phyloP scores from a whole-genome alignment of 129 eudicot genomes.

The Cynara cardunculus region DNA sequence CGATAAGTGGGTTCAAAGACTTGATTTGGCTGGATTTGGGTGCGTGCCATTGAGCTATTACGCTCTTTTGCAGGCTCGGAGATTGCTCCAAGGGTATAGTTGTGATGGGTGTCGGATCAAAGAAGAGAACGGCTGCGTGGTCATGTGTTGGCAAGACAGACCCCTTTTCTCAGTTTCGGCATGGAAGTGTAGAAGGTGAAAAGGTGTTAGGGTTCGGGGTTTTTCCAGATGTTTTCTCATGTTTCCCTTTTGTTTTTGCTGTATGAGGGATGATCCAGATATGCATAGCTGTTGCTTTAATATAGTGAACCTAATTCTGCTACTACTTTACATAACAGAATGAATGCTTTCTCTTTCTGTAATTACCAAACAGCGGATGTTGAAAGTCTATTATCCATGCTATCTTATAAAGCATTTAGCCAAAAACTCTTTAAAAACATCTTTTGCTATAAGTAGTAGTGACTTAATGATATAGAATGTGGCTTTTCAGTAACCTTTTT shows the following conservation, averaged over 20 bases:
- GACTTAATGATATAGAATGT: too few species aligned
- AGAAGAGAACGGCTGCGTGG: slow-evolving; percentile 88
- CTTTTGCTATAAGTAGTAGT: too few species aligned
- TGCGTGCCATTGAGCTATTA: slow-evolving; percentile 78
- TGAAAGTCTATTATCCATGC: neutral
- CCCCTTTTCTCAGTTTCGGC: slow-evolving; percentile 83
- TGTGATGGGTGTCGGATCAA: slow-evolving; percentile 89
- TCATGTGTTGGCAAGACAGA: slow-evolving; percentile 94
- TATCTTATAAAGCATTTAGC: neutral
- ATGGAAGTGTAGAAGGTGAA: slow-evolving; percentile 88
- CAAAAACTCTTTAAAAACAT: neutral
- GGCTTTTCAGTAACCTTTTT: too few species aligned
- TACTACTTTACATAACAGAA: slow-evolving; percentile 10
- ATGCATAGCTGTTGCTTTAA: slow-evolving; percentile 22
- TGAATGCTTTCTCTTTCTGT: neutral
- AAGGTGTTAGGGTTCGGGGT: neutral
- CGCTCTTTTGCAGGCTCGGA: slow-evolving; percentile 74
- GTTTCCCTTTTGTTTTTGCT: slow-evolving; percentile 9
- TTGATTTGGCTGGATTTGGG: slow-evolving; percentile 71
- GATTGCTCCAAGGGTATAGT: slow-evolving; percentile 68
- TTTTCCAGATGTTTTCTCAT: neutral
- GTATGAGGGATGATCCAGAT: slow-evolving; percentile 14
- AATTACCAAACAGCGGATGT: neutral
- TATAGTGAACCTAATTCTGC: slow-evolving; percentile 12
- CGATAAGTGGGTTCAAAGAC: slow-evolving; percentile 79